These are phyloP conservation scores for Aristolochia californica DNA, from an alignment of 164 flowering plant genomes.

Conservation along the genomic window DNA sequence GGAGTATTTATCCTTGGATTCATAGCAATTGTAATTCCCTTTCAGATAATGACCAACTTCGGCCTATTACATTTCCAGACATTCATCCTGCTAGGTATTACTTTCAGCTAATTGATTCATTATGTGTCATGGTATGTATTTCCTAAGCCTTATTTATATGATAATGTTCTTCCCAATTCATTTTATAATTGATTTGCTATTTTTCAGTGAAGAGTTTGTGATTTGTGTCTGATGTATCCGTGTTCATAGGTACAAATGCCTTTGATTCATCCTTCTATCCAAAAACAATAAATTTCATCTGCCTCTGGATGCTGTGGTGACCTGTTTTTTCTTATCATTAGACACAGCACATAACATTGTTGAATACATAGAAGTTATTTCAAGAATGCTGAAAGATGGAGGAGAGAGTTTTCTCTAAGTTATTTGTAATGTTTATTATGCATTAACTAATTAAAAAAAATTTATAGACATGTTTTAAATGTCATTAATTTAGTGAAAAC, in stretches of 20 bases:
- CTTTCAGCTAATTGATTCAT: too few relatives aligned
- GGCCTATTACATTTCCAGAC: constrained; percentile 81
- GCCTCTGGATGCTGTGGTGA: constrained; percentile 75
- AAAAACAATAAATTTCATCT: neutral
- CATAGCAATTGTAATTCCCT: constrained; percentile 95
- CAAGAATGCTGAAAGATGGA: constrained; percentile 77
- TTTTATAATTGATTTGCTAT: too few relatives aligned
- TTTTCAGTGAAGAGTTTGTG: too few relatives aligned
- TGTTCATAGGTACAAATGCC: too few relatives aligned
- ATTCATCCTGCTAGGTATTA: constrained; percentile 89
- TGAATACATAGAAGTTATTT: constrained; percentile 87
- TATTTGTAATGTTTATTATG: neutral
- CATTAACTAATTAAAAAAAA: neutral
- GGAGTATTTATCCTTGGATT: constrained; percentile 98
- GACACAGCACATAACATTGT: constrained; percentile 94
- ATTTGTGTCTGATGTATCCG: too few relatives aligned
- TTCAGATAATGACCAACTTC: constrained; percentile 86
- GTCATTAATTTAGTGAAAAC: neutral
- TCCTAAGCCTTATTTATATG: too few relatives aligned
- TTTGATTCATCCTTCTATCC: too few relatives aligned
- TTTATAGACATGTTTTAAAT: neutral
- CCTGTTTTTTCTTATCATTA: constrained; percentile 92
- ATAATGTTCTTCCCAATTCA: too few relatives aligned
- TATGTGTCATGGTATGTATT: too few relatives aligned
- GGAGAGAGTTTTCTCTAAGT: constrained; percentile 52